Conservation (phyloP, 1,284 basidiomycete genomes). For the Tausonia pullulans region DNA sequence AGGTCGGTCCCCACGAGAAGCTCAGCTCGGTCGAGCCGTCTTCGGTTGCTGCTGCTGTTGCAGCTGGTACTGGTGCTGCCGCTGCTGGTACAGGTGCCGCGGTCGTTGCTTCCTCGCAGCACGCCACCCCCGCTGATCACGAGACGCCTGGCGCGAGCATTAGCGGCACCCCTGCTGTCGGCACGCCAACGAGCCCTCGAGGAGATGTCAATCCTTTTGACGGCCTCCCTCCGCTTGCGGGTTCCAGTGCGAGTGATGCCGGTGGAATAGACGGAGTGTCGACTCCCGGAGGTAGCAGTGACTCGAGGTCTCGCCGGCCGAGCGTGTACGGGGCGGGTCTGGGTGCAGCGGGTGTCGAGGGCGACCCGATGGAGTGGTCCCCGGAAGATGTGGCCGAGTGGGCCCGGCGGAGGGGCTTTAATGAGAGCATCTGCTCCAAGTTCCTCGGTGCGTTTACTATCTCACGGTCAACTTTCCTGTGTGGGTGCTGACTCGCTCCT, state of each 20-base stretch:
- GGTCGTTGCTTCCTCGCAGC: not conserved
- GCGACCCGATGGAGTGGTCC: conserved; percentile 60
- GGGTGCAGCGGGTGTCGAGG: conserved; percentile 16
- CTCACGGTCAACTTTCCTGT: not conserved
- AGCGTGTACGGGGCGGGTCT: conserved; percentile 4
- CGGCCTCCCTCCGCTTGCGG: too few relatives aligned
- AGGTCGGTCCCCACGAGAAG: not conserved
- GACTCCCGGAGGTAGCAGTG: too few relatives aligned
- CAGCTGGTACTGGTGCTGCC: not conserved
- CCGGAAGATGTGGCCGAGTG: conserved; percentile 86
- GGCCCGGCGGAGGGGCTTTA: conserved; percentile 75
- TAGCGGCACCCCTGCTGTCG: not conserved
- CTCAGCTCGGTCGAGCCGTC: not conserved
- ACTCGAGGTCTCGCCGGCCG: not conserved
- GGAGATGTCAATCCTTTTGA: too few relatives aligned
- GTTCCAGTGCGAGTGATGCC: too few relatives aligned
- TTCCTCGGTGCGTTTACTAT: conserved; percentile 54
- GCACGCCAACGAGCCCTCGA: too few relatives aligned
- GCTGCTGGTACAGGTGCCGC: too few relatives aligned
- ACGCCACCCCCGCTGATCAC: not conserved
- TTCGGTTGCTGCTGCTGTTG: not conserved
- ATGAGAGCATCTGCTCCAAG: conserved; percentile 66
- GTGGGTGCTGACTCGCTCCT: conserved; percentile 7
- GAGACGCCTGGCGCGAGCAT: not conserved
- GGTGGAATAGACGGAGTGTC: too few relatives aligned